Conservation (phyloP, 768 basidiomycete genomes). For the Fomitopsis serialis region DNA sequence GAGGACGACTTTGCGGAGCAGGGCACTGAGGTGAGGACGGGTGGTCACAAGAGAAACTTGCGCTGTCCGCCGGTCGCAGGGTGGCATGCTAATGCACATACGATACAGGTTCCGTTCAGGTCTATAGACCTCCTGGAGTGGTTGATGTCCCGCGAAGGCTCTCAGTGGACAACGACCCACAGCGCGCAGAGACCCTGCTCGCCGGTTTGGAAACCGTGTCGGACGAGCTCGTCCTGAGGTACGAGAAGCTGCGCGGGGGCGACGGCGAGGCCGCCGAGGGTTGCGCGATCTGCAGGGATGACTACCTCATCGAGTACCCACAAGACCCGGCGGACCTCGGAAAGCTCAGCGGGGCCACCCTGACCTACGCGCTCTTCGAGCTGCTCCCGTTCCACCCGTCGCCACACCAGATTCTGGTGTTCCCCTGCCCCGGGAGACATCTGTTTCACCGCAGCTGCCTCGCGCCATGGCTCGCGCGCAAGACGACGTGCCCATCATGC, state of each 20-base stretch:
- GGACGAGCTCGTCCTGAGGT: conserved; percentile 44
- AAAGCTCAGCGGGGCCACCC: not conserved
- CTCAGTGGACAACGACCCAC: conserved; percentile 41
- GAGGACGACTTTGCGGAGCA: not conserved
- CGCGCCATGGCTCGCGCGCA: conserved; percentile 75
- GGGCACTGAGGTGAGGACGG: not conserved
- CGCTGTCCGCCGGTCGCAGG: not conserved
- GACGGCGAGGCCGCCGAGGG: conserved; percentile 33
- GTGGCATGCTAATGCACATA: not conserved
- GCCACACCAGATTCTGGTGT: conserved; percentile 46
- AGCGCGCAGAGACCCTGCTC: conserved; percentile 58
- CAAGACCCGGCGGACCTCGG: conserved; percentile 1
- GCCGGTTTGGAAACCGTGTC: conserved; percentile 61
- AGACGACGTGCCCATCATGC: conserved; percentile 82
- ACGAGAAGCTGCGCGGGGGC: conserved; percentile 19
- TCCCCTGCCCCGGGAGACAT: conserved; percentile 65
- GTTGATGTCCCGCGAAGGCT: not conserved
- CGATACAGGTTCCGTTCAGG: not conserved
- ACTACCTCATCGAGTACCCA: conserved; percentile 35
- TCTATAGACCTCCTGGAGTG: not conserved
- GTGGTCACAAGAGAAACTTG: not conserved
- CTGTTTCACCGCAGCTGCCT: conserved; percentile 77
- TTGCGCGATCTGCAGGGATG: conserved; percentile 78
- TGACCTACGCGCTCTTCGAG: conserved; percentile 2
- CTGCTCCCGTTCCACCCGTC: conserved; percentile 14